Percentiles rank a stretch among this genome's conserved stretches.
Evolutionary conservation across 345 rosid species (phyloP).

Genomic region (Brassica carinata): DNA sequence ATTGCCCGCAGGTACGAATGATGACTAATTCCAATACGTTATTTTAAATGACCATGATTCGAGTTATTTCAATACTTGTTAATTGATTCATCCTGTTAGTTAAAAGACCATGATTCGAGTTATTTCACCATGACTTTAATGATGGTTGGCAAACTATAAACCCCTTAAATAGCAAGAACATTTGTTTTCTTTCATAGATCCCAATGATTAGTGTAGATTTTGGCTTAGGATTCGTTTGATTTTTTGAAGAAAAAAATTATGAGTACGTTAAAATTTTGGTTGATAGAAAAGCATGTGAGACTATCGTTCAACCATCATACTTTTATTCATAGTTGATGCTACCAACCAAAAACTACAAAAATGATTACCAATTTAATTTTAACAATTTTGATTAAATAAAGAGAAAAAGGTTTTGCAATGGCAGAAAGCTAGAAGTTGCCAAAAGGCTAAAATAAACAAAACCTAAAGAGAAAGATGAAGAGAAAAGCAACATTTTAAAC

Average conservation of each 20-base stretch:
- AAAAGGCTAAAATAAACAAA: conserved; percentile 38
- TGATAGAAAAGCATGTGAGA: conserved; percentile 8
- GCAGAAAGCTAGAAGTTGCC: conserved; percentile 21
- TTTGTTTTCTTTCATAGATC: background rate
- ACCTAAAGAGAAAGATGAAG: conserved; percentile 5
- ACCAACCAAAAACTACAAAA: conserved; percentile 22
- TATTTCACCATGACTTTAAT: background rate
- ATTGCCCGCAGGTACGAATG: conserved; percentile 11
- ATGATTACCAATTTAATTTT: background rate
- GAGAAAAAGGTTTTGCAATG: background rate
- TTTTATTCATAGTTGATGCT: conserved; percentile 8
- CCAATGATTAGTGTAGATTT: background rate
- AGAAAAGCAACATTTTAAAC: conserved; percentile 22
- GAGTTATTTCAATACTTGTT: background rate
- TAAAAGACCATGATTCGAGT: background rate
- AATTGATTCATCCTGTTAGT: background rate
- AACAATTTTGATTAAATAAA: background rate
- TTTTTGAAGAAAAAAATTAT: background rate
- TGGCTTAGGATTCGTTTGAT: background rate
- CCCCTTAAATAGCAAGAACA: background rate
- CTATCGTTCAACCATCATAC: background rate
- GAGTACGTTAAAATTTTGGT: background rate
- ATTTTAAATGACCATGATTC: background rate
- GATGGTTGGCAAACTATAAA: background rate
- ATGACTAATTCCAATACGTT: conserved; percentile 15